Evolutionary conservation across 371 early-diverging fungal genomes (phyloP).

Genomic region (Lichtheimia ramosa): DNA sequence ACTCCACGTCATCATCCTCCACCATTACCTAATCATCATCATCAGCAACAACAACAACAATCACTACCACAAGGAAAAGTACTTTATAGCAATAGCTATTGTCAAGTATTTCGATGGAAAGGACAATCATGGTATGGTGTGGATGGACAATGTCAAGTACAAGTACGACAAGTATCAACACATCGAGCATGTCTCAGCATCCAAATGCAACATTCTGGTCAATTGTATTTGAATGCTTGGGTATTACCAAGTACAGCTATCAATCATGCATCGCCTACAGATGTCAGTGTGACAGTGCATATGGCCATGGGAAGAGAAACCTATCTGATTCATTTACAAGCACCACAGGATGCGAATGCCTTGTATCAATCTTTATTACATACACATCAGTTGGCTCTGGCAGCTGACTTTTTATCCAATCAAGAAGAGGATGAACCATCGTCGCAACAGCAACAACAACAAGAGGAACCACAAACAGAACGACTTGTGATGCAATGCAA

Average conservation of each 20-base stretch:
- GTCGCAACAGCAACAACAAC: too few species aligned
- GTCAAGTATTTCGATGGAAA: conserved; percentile 49
- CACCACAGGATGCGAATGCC: conserved; percentile 19
- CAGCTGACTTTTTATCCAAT: not conserved
- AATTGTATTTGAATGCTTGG: conserved; percentile 47
- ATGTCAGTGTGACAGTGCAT: conserved; percentile 31
- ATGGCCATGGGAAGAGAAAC: conserved; percentile 30
- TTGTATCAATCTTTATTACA: conserved; percentile 24
- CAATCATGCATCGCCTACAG: conserved; percentile 30
- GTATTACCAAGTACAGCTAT: conserved; percentile 29
- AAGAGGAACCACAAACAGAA: conserved; percentile 20
- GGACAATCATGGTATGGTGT: conserved; percentile 48
- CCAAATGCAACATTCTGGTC: conserved; percentile 26
- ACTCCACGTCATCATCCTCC: conserved; percentile 13
- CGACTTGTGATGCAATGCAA: conserved; percentile 40
- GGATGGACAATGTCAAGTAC: conserved; percentile 32
- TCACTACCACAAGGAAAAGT: conserved; percentile 17
- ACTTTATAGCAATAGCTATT: conserved; percentile 23
- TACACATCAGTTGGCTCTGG: conserved; percentile 21
- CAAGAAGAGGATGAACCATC: conserved; percentile 7
- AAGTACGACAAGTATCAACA: conserved; percentile 38
- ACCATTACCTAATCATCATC: conserved; percentile 15
- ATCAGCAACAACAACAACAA: too few species aligned
- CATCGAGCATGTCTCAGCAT: conserved; percentile 38
- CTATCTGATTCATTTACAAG: conserved; percentile 35